phyloP scores from a whole-genome alignment of 257 asterid species.

The Nicotiana benthamiana region DNA sequence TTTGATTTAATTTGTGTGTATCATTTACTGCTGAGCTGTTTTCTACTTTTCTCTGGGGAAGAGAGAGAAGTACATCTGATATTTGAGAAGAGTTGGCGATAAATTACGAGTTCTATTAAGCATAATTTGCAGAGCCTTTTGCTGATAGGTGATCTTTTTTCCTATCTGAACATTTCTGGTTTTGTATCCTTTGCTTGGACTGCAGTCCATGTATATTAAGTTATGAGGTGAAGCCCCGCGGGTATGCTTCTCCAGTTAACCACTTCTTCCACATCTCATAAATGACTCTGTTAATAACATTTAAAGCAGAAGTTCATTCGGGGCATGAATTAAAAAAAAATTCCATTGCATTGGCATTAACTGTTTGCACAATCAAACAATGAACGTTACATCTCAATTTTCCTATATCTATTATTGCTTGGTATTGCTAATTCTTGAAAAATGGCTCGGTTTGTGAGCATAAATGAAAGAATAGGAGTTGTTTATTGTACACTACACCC shows the following conservation, averaged over 20 bases:
- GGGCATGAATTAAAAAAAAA: background rate
- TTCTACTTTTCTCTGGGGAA: background rate
- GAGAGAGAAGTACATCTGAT: background rate
- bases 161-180: background rate
- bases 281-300: background rate
- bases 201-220: background rate
- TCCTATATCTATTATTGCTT: background rate
- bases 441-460: conserved; percentile 41
- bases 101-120: background rate
- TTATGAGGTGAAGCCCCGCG: background rate
- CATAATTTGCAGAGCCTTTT: background rate
- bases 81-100: background rate
- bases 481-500: conserved; percentile 23
- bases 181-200: background rate
- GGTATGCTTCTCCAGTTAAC: background rate
- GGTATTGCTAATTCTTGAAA: conserved; percentile 14
- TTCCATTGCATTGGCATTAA: background rate
- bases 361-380: background rate
- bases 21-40: background rate
- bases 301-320: background rate
- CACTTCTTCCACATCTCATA: background rate
- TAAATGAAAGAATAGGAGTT: conserved; percentile 17
- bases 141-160: background rate
- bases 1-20: background rate
- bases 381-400: background rate